phyloP scores from a whole-genome alignment of 192 early-diverging fungal genomes.

The Coemansia reversa region DNA sequence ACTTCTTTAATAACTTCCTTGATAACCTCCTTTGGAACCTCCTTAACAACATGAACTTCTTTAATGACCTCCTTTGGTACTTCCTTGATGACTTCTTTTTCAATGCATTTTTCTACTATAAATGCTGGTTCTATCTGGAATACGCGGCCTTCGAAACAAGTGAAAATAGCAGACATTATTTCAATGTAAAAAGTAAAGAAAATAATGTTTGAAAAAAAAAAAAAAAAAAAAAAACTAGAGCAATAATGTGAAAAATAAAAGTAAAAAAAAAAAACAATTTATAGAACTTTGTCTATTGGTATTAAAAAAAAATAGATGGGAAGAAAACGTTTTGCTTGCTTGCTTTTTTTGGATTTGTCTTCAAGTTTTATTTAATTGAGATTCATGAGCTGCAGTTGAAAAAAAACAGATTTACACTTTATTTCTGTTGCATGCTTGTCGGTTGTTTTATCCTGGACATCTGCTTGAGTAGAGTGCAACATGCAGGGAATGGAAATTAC shows the following conservation, averaged over 20 bases:
- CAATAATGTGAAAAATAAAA: no score
- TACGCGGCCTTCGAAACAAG: conserved; percentile 41
- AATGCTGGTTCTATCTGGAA: conserved; percentile 49
- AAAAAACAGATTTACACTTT: no score
- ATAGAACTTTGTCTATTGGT: no score
- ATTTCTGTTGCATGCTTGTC: no score
- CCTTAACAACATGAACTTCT: conserved; percentile 32
- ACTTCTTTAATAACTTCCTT: conserved; percentile 31
- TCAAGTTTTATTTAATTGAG: no score
- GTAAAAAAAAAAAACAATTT: conserved; percentile 3
- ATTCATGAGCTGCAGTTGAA: not conserved
- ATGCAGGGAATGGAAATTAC: no score
- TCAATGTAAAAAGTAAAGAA: not conserved
- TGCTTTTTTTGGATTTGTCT: not conserved
- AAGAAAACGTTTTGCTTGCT: not conserved
- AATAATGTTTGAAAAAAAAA: not conserved
- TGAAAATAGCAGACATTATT: conserved; percentile 38
- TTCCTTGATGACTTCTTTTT: conserved; percentile 44
- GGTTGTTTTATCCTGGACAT: no score
- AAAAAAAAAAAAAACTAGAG: no score
- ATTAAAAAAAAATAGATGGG: no score
- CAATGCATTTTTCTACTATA: conserved; percentile 47
- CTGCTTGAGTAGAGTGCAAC: no score
- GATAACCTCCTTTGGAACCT: conserved; percentile 32
- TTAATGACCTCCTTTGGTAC: conserved; percentile 31